Conservation (phyloP, 1,284 basidiomycete species). For the Mycosarcoma mackinlayi region DNA sequence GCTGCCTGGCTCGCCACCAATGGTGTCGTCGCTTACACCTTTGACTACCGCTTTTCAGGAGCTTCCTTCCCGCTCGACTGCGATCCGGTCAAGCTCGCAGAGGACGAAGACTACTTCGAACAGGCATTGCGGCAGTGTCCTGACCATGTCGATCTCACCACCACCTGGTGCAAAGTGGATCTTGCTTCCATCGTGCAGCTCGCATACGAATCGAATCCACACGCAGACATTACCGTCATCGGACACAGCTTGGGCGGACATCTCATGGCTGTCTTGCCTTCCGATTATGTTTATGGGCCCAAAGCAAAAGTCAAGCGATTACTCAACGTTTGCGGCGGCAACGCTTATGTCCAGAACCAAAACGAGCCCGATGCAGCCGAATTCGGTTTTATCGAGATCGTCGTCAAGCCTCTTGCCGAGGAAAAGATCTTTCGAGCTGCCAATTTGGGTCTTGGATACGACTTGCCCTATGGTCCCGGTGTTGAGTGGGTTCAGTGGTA, state of each 20-base stretch:
- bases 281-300: constrained; percentile 39
- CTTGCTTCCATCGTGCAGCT: constrained; percentile 47
- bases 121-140: constrained; percentile 44
- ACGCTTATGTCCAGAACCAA: constrained; percentile 52
- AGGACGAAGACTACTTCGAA: constrained; percentile 51
- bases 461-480: constrained; percentile 55
- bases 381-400: constrained; percentile 53
- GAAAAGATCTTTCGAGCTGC: constrained; percentile 53
- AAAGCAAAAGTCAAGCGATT: constrained; percentile 45
- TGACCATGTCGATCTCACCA: constrained; percentile 42
- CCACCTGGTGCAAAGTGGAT: constrained; percentile 55
- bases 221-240: constrained; percentile 41
- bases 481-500: constrained; percentile 58
- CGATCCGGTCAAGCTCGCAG: constrained; percentile 38
- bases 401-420: constrained; percentile 49
- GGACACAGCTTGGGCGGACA: constrained; percentile 58
- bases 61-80: constrained; percentile 47
- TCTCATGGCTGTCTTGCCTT: constrained; percentile 43
- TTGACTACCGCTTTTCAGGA: constrained; percentile 58
- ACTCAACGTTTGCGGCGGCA: constrained; percentile 57
- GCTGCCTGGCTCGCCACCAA: constrained; percentile 47
- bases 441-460: constrained; percentile 54
- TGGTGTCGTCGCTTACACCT: constrained; percentile 54
- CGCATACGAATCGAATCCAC: constrained; percentile 38
- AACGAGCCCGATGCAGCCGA: constrained; percentile 42